These are phyloP conservation scores for Rhizophora apiculata DNA, from an alignment of 345 rosid genomes.

Conservation along the genomic window DNA sequence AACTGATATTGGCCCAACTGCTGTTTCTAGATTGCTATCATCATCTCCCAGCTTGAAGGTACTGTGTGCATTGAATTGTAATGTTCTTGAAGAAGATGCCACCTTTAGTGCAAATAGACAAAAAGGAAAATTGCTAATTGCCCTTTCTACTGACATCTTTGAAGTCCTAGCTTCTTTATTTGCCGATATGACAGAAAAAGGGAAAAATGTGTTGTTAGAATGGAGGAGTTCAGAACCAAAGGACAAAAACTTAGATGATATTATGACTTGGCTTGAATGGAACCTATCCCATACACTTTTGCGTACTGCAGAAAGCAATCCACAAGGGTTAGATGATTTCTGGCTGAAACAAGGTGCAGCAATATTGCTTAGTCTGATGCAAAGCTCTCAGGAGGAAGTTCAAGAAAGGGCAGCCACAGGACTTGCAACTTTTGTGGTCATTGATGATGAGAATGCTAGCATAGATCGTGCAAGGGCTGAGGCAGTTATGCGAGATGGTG, in stretches of 20 bases:
- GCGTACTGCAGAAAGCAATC: conserved; percentile 67
- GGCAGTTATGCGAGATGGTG: conserved; percentile 79
- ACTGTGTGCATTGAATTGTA: conserved; percentile 72
- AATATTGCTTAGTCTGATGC: conserved; percentile 66
- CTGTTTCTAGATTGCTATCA: conserved; percentile 59
- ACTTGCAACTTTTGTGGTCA: conserved; percentile 79
- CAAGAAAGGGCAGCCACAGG: conserved; percentile 94
- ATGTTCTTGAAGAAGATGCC: conserved; percentile 54
- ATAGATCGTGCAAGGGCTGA: conserved; percentile 82
- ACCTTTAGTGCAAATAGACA: conserved; percentile 41
- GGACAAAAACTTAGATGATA: conserved; percentile 47
- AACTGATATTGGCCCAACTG: conserved; percentile 58
- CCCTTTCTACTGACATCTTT: conserved; percentile 52
- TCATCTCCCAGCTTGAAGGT: conserved; percentile 66
- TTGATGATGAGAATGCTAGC: conserved; percentile 79
- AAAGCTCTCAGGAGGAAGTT: conserved; percentile 78
- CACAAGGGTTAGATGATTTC: conserved; percentile 64
- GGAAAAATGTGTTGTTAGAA: conserved; percentile 43
- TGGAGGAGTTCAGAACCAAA: conserved; percentile 49
- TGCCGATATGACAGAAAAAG: conserved; percentile 44
- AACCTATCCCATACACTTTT: conserved; percentile 65
- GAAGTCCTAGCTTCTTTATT: conserved; percentile 58
- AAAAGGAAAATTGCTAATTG: conserved; percentile 59
- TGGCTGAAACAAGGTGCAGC: conserved; percentile 86
- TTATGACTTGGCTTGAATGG: conserved; percentile 78